Evolutionary conservation across 208 protist species (phyloP), one percentile per base, ranked within the genome.

Genomic region (Leptomonas pyrrhocoris): DNA sequence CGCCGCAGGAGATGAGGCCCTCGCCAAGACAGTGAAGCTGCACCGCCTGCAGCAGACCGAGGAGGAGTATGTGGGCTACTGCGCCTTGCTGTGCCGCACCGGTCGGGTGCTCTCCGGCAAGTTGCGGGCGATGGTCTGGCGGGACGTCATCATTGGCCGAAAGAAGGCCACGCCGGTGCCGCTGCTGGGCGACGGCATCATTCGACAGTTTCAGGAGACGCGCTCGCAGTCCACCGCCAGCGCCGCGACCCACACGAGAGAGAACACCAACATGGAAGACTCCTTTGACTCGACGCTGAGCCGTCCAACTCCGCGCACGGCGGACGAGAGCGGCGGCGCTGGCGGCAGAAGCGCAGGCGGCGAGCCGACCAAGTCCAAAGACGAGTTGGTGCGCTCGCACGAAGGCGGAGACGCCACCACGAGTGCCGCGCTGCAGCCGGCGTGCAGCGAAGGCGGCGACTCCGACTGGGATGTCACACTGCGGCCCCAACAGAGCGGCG

Each of bases 41-140:
- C 68, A 73, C 28, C 72, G 68, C 30, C 45, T 45, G 5, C 53
- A 38, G 46, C 51, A 54, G 34, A 67, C 40, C 6, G 74, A 56
- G 45, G 58, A 59, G 31, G 81, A 67, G 51, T 90, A 90, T 60
- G 55, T 81, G 13, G 60, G 27, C n/a, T 69, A 76, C 57, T 90
- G 80, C 51, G 60, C 54, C 2, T 19, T 34, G 28, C 40, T 79
- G 49, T 86, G 83, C 54, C 53, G 72, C 16, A 68, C 56, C n/a
- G 60, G 70, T 9, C 73, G 83, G 0, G 67, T 94, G 46, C 56
- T 36, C 53, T 74, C 71, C 45, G 74, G 86, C 58, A 57, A 48
- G n/a, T 72, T 88, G 34, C 83, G 88, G 2, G 69, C 81, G 23
- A 60, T 74, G 19, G 81, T 88, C 23, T 94, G 88, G 88, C 70